These are phyloP conservation scores for Starmerella potacharoeniae DNA, from an alignment of 805 yeast species.

Conservation along the genomic window DNA sequence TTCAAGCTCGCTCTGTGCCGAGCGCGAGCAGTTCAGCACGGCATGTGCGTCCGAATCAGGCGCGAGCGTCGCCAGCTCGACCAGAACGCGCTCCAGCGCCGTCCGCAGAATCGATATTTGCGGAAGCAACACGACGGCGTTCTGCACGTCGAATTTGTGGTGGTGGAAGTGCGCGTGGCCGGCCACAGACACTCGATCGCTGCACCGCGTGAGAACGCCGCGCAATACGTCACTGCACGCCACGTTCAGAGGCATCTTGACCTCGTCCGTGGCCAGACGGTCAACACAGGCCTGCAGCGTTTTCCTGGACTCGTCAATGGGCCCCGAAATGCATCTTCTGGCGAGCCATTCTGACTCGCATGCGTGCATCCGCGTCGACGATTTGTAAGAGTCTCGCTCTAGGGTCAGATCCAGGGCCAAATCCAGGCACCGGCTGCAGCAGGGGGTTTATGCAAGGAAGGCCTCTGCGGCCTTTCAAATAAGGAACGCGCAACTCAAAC, in stretches of 20 bases:
- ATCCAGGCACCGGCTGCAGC: background rate
- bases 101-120: slow-evolving; percentile 4
- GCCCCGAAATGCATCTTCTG: background rate
- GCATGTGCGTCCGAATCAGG: background rate
- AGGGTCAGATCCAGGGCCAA: background rate
- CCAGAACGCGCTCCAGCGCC: slow-evolving; percentile 1
- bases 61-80: slow-evolving; percentile 1
- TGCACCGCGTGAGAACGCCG: slow-evolving; percentile 9
- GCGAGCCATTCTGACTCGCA: background rate
- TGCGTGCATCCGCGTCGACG: background rate
- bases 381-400: background rate
- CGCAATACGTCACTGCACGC: slow-evolving; percentile 13
- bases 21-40: background rate
- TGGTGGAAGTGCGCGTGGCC: slow-evolving; percentile 8
- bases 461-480: too few relatives aligned
- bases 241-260: slow-evolving; percentile 14
- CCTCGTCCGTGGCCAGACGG: background rate
- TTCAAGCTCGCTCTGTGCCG: background rate
- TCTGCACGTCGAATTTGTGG: background rate
- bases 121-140: background rate
- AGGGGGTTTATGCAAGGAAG: too few relatives aligned
- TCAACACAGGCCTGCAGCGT: background rate
- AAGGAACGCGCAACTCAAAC: too few relatives aligned
- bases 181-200: background rate
- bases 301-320: background rate